Conservation (phyloP, 768 basidiomycete species). For the Suillus clintonianus region DNA sequence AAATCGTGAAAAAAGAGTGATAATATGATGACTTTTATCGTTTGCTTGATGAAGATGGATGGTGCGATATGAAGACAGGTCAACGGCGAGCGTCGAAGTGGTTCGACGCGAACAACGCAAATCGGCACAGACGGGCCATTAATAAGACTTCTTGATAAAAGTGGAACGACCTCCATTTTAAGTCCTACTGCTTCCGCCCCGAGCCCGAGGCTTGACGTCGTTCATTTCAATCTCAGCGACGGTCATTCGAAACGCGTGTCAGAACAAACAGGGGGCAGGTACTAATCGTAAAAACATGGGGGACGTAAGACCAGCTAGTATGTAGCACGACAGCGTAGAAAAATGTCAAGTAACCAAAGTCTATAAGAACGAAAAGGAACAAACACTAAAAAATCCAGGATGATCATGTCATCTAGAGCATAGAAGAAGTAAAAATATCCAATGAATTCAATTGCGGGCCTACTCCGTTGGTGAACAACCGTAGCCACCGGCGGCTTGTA, state of each 20-base stretch:
- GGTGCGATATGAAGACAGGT: neutral
- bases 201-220: neutral
- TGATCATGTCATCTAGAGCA: neutral
- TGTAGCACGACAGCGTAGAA: neutral
- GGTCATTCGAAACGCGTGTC: neutral
- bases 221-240: constrained; percentile 5
- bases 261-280: neutral
- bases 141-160: neutral
- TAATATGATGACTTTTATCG: neutral
- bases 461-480: constrained; percentile 15
- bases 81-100: neutral
- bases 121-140: neutral
- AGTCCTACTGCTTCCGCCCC: neutral
- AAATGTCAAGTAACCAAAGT: neutral
- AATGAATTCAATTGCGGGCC: neutral
- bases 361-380: neutral
- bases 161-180: constrained; percentile 9
- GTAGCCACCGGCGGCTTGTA: constrained; percentile 11
- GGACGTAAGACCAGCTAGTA: neutral
- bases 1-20: neutral
- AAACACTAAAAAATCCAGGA: too few species aligned
- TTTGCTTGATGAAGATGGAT: neutral
- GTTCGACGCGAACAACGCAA: neutral
- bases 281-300: neutral
- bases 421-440: neutral